Conservation (phyloP, 192 early-diverging fungal species). For the Podochytrium sp. region DNA sequence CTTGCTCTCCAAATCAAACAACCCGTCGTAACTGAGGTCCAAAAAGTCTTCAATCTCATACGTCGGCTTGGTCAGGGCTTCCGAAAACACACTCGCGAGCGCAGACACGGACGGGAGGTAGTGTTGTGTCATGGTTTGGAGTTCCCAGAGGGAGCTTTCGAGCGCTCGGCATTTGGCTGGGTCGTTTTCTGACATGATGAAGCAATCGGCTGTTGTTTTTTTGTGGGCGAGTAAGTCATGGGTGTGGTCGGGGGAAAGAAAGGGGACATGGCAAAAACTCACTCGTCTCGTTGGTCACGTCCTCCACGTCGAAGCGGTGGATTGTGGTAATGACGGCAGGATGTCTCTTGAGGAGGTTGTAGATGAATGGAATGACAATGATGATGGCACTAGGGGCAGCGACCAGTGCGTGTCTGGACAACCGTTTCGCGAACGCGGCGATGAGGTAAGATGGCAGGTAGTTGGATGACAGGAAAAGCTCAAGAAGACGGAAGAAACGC, state of each 20-base stretch:
- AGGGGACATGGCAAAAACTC: neutral
- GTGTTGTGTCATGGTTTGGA: conserved; percentile 79
- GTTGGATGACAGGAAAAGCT: conserved; percentile 87
- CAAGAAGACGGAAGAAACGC: conserved; percentile 89
- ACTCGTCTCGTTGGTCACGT: neutral
- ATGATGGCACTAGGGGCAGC: conserved; percentile 87
- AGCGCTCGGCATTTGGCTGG: conserved; percentile 80
- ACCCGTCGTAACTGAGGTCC: conserved; percentile 74
- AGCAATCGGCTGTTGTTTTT: conserved; percentile 46
- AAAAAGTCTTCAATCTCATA: conserved; percentile 96
- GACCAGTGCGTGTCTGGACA: conserved; percentile 79
- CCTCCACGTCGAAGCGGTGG: conserved; percentile 51
- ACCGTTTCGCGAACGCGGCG: conserved; percentile 91
- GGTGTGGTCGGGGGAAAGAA: neutral
- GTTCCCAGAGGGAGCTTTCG: conserved; percentile 92
- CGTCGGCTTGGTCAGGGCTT: conserved; percentile 83
- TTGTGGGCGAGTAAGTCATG: neutral
- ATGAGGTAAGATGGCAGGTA: conserved; percentile 87
- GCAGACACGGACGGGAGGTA: conserved; percentile 87
- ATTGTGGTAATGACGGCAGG: conserved; percentile 88
- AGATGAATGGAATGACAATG: conserved; percentile 86
- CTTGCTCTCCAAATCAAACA: conserved; percentile 28
- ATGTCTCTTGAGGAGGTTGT: conserved; percentile 91
- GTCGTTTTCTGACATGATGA: conserved; percentile 63
- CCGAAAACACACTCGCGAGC: conserved; percentile 82